Evolutionary conservation across 305 asterid genomes (phyloP), one percentile per base, ranked within the genome.

Genomic region (Nicotiana rustica): DNA sequence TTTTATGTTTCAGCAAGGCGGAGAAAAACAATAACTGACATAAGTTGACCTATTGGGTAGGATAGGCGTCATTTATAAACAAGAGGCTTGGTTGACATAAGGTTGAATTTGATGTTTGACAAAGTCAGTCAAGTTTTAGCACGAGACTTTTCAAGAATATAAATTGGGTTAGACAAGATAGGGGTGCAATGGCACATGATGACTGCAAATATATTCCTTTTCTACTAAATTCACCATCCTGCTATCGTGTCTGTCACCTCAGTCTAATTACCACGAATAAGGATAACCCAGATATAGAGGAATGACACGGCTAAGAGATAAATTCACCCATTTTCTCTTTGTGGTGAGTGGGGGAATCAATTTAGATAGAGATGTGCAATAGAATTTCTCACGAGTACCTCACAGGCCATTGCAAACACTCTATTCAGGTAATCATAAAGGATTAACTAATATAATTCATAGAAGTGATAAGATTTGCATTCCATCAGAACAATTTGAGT

Each of bases 391-490:
- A 36, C 14, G 15, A 21, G 25, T 49, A 13, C 15, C 79, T 73
- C 38, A 67, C 14, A 47, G 78, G 57, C 61, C 14, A 47, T 71
- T 47, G 78, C 78, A 71, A 47, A 71, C 78, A 71, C 14, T 21
- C 7, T 71, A 21, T 13, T 7, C 21, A 21, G 21, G 13, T 36
- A 49, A 73, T 12, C 41, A 13, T 73, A 73, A 25, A 44, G 52
- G 52, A 44, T 3, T 44, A 73, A 6, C 62, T 21, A 19, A 49
- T 73, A 21, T 38, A 25, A 14, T 21, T 49, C 6, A 47, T 21
- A 25, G 62, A 49, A 75, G 44, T 52, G 25, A 25, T 49, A 49
- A 49, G 79, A 5, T 21, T 47, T 12, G 61, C 49, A 41, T 44
- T 71, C 49, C 55, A 17, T 18, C 60, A 19, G 9, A 70, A 44